A percentile compares a stretch with the other conserved stretches of the same genome.
phyloP scores from a whole-genome alignment of 192 early-diverging fungal species.

The Coemansia sp. region DNA sequence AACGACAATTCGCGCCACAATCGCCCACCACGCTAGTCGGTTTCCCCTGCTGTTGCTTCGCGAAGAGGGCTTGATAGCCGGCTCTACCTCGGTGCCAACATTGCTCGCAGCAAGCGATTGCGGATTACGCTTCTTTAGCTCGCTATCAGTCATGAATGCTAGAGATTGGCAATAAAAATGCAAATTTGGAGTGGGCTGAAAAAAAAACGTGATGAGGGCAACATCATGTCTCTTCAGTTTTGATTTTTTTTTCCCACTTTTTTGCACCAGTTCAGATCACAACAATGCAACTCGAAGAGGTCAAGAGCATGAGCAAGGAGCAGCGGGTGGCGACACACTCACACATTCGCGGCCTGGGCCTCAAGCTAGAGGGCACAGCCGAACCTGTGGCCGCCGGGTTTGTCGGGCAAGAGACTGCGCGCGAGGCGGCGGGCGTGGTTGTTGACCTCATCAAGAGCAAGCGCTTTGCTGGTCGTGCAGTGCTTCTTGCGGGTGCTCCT shows the following conservation, averaged over 20 bases:
- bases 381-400: conserved; percentile 88
- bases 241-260: background rate
- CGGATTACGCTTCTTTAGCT: conserved; percentile 26
- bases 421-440: conserved; percentile 93
- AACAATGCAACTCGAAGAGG: conserved; percentile 89
- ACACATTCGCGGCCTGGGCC: conserved; percentile 94
- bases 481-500: conserved; percentile 92
- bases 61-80: background rate
- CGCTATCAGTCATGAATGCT: conserved; percentile 7
- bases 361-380: conserved; percentile 81
- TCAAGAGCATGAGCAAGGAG: conserved; percentile 86
- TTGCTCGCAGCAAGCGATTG: background rate
- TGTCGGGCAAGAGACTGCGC: conserved; percentile 94
- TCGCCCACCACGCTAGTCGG: conserved; percentile 35
- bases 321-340: conserved; percentile 95
- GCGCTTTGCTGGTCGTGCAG: conserved; percentile 96
- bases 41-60: background rate
- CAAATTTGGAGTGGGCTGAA: no score
- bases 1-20: conserved; percentile 28
- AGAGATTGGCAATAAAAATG: no score
- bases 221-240: no score
- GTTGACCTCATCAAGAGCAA: conserved; percentile 93
- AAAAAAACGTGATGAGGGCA: no score
- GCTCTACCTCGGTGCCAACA: background rate
- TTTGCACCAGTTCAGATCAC: background rate